Base-by-base conservation (phyloP, 306 rosid species). In the Echinosophora koreensis region DNA sequence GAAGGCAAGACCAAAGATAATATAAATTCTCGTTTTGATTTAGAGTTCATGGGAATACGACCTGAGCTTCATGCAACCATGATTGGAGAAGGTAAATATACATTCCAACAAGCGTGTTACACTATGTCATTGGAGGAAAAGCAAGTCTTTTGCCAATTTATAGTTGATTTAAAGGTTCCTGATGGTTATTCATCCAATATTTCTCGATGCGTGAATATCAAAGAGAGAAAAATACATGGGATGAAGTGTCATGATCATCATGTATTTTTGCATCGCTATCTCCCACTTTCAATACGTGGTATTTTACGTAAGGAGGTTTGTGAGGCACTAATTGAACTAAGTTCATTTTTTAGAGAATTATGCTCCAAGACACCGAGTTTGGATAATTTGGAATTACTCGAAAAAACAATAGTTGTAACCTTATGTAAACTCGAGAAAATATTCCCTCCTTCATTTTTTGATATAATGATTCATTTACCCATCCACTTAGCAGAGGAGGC, bases 221-320 rank as follows among this genome's bases (percentile, higher is more conserved):
- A 51, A 3, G 28, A 51, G 3, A 6, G 39, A 13, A 71, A 10
- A 35, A 32, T 60, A 38, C 11, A 0, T 7, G 37, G 4, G 10
- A 16, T 65, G 8, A 68, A 68, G 6, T 27, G 59, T 28, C 27
- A 49, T 13, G 66, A 69, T 30, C 50, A 13, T 30, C 74, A 69
- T 14, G 58, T 49, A 5, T 49, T 69, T 69, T 69, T 50, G 2
- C 59, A 69, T 15, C 3, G 61, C 0, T 27, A 5, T 18, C 60
- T 50, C n/a, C n/a, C 74, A 32, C 8, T 69, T 27, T 50, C 44
- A 2, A 47, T 69, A 6, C 2, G 10, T n/a, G 60, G 28, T 15
- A 5, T 47, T 28, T 22, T 49, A 3, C 0, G 5, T 0, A 69
- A 69, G 27, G 59, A 69, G 1, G 42, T 14, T 3, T 62, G 4